Conservation (phyloP, 1,139 yeast genomes). For the Suhomyces yuchorum region DNA sequence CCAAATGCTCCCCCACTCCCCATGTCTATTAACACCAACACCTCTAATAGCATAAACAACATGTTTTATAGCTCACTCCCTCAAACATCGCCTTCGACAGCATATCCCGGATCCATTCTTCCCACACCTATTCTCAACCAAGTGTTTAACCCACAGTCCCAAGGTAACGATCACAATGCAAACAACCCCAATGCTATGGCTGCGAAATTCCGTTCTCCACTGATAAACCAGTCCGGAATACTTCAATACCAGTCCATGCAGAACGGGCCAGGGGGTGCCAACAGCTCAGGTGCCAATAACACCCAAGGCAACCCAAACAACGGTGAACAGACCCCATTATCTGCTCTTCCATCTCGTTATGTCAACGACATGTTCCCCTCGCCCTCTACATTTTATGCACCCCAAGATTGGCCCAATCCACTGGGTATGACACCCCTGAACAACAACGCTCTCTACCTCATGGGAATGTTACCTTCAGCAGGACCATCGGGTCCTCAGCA, state of each 20-base stretch:
- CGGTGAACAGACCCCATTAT: constrained; percentile 54
- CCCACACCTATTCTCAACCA: constrained; percentile 45
- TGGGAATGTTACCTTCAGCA: constrained; percentile 22
- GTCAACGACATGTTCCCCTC: constrained; percentile 59
- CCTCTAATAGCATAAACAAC: constrained; percentile 9
- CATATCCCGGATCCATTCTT: constrained; percentile 26
- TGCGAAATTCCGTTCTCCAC: constrained; percentile 7
- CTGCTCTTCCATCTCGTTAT: constrained; percentile 53
- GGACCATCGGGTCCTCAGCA: constrained; percentile 14
- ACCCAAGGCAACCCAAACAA: constrained; percentile 15
- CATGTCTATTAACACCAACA: constrained; percentile 12
- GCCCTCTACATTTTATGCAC: constrained; percentile 52
- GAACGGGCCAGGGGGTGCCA: neutral
- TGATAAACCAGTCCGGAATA: constrained; percentile 5
- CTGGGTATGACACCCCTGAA: constrained; percentile 37
- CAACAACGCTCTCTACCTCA: constrained; percentile 18
- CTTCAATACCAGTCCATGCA: constrained; percentile 3
- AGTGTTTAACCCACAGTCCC: constrained; percentile 30
- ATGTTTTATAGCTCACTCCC: constrained; percentile 32
- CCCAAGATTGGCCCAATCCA: constrained; percentile 47
- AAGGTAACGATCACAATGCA: constrained; percentile 13
- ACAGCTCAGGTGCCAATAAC: neutral
- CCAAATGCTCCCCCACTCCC: constrained; percentile 47
- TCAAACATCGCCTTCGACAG: constrained; percentile 30
- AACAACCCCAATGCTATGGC: constrained; percentile 3